Evolutionary conservation across 345 rosid genomes (phyloP).

Genomic region (Pugionium dolabratum): DNA sequence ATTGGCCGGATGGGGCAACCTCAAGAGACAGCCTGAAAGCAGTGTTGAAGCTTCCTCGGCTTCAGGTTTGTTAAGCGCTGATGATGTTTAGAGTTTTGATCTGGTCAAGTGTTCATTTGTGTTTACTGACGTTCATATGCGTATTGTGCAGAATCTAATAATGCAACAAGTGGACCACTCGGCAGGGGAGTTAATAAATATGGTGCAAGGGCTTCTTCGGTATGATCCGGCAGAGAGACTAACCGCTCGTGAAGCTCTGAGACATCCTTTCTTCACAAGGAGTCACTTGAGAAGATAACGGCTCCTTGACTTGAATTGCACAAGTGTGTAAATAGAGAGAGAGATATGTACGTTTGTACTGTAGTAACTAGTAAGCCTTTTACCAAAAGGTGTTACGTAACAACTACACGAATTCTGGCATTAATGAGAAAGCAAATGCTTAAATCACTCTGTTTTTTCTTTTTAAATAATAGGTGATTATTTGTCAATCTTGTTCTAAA

Average conservation of each 20-base stretch:
- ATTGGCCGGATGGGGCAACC: constrained; percentile 89
- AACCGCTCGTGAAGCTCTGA: constrained; percentile 71
- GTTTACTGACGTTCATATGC: not conserved
- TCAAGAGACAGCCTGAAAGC: constrained; percentile 83
- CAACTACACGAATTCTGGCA: constrained; percentile 21
- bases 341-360: constrained; percentile 26
- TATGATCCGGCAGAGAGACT: constrained; percentile 69
- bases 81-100: not conserved
- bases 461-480: constrained; percentile 9
- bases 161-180: constrained; percentile 92
- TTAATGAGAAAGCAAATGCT: constrained; percentile 10
- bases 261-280: constrained; percentile 72
- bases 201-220: constrained; percentile 68
- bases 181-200: constrained; percentile 76
- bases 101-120: not conserved
- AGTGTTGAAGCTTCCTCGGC: constrained; percentile 69
- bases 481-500: constrained; percentile 12
- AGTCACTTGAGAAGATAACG: constrained; percentile 53
- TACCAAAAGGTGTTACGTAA: constrained; percentile 5
- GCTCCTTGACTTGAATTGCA: too few relatives aligned
- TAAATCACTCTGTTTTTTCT: not conserved
- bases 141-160: constrained; percentile 58
- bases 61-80: constrained; percentile 55
- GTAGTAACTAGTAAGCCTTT: constrained; percentile 14
- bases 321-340: too few relatives aligned